Conservation (phyloP, 129 eudicot species). For the Centaurea solstitialis region DNA sequence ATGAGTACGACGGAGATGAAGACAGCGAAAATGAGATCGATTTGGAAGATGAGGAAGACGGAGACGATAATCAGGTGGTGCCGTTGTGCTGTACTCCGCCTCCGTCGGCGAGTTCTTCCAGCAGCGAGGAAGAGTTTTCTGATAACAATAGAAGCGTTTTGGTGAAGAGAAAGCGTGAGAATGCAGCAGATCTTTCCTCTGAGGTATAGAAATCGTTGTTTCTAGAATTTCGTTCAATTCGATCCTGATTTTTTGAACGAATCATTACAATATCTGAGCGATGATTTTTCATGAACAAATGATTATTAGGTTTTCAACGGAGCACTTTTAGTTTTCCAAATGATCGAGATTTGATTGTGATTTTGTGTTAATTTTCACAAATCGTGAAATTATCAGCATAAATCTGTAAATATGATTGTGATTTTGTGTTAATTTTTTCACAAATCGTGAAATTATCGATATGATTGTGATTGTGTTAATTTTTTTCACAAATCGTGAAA, state of each 20-base stretch:
- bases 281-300: background rate
- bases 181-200: constrained; percentile 28
- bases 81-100: constrained; percentile 50
- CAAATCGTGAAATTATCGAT: background rate
- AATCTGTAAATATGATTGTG: background rate
- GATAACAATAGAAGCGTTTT: background rate
- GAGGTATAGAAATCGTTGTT: constrained; percentile 20
- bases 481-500: background rate
- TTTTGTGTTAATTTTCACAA: background rate
- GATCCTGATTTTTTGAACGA: background rate
- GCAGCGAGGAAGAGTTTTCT: constrained; percentile 27
- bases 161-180: constrained; percentile 34
- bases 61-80: constrained; percentile 57
- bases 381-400: background rate
- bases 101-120: constrained; percentile 41
- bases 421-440: background rate
- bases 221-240: background rate
- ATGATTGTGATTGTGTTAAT: background rate
- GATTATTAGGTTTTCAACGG: background rate
- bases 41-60: constrained; percentile 24
- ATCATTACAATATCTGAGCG: background rate
- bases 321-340: background rate
- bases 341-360: background rate
- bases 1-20: constrained; percentile 34
- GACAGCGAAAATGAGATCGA: constrained; percentile 27